Evolutionary conservation across 2,329 filamentous ascomycete genomes (phyloP).

Genomic region (Pseudogymnoascus verrucosus): DNA sequence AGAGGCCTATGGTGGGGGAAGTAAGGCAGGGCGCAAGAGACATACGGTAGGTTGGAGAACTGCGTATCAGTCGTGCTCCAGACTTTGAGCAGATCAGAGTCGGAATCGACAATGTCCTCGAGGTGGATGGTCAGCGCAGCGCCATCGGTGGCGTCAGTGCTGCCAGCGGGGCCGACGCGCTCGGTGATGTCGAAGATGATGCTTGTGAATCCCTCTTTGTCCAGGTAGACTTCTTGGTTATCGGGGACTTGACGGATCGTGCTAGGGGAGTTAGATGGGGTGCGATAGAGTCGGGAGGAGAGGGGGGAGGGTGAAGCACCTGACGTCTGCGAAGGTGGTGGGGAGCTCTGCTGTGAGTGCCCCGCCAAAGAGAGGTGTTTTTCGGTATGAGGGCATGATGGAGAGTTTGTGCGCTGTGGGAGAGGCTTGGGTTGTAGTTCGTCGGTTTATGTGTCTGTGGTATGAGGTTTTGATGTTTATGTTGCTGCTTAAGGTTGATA

Average conservation of each 20-base stretch:
- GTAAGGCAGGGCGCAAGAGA: slow-evolving; percentile 7
- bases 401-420: slow-evolving; percentile 6
- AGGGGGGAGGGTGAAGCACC: slow-evolving; percentile 38
- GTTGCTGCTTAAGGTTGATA: not conserved
- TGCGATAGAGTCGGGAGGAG: no score
- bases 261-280: slow-evolving; percentile 35
- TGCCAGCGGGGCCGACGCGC: slow-evolving; percentile 54
- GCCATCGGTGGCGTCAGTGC: slow-evolving; percentile 54
- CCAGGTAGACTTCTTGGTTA: slow-evolving; percentile 89
- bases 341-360: slow-evolving; percentile 64
- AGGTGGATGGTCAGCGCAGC: slow-evolving; percentile 62
- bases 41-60: slow-evolving; percentile 42
- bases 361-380: slow-evolving; percentile 61
- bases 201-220: slow-evolving; percentile 72
- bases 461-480: not conserved
- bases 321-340: slow-evolving; percentile 62
- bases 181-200: slow-evolving; percentile 89
- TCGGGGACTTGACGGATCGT: slow-evolving; percentile 69
- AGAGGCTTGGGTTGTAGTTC: not conserved
- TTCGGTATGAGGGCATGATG: slow-evolving; percentile 47
- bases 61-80: slow-evolving; percentile 56
- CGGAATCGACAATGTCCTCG: slow-evolving; percentile 59
- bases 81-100: slow-evolving; percentile 56
- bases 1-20: not conserved
- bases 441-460: not conserved